Percentiles rank a stretch among this genome's conserved stretches.
Conservation (phyloP, 768 basidiomycete species). For the Strobilomyces dryophilus region DNA sequence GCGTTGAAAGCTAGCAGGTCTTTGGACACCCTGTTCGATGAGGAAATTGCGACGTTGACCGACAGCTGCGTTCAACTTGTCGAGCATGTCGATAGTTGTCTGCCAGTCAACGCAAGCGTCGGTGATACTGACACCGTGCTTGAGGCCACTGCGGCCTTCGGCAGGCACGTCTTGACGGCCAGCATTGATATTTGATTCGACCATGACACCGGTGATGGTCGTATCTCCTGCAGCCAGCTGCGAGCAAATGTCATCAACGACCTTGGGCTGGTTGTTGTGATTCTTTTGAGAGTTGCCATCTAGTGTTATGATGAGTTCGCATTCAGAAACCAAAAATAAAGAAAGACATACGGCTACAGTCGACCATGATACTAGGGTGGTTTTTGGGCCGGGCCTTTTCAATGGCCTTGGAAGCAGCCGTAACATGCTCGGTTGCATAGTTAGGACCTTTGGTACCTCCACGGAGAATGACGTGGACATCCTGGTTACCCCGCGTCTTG, state of each 20-base stretch:
- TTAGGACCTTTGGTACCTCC: slow-evolving; percentile 93
- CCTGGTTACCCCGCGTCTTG: slow-evolving; percentile 77
- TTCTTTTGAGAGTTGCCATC: slow-evolving; percentile 97
- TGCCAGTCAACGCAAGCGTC: slow-evolving; percentile 92
- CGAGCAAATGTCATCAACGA: slow-evolving; percentile 61
- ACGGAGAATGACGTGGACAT: slow-evolving; percentile 94
- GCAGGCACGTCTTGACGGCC: slow-evolving; percentile 87
- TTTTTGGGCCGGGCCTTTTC: slow-evolving; percentile 52
- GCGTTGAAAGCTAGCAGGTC: slow-evolving; percentile 28
- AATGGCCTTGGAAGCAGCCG: slow-evolving; percentile 56
- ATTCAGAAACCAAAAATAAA: background rate
- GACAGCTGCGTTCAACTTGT: slow-evolving; percentile 54
- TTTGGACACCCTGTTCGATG: slow-evolving; percentile 23
- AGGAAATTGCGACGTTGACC: slow-evolving; percentile 23
- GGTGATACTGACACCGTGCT: slow-evolving; percentile 83
- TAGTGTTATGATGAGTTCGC: slow-evolving; percentile 19
- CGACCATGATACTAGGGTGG: slow-evolving; percentile 79
- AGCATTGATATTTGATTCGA: slow-evolving; percentile 91
- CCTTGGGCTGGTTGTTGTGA: slow-evolving; percentile 87
- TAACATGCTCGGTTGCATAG: slow-evolving; percentile 70
- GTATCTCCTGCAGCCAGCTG: slow-evolving; percentile 70
- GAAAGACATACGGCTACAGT: slow-evolving; percentile 67
- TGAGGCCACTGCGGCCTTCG: slow-evolving; percentile 62
- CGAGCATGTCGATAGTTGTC: slow-evolving; percentile 70
- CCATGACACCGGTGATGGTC: slow-evolving; percentile 92